Base-by-base conservation (phyloP, 2,329 filamentous ascomycete genomes). In the Pseudonectria buxi region DNA sequence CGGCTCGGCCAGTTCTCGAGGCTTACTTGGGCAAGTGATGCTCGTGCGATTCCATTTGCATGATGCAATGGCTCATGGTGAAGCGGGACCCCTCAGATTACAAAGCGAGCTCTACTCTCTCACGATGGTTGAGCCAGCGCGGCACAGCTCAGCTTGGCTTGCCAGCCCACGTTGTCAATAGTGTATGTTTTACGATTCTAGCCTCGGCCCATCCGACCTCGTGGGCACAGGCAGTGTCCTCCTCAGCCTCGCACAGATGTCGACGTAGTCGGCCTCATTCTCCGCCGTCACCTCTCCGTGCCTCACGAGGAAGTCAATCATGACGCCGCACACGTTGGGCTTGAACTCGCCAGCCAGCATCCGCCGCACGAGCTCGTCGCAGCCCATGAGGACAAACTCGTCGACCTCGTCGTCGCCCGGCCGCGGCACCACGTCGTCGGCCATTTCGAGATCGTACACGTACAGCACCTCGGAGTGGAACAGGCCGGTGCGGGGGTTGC, bases 241-340 rank as follows among this genome's bases (percentile, higher is more conserved):
- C 47, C 64, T 61, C 43, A 74, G 42, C 24, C 69, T 56, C 35
- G 53, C 57, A 28, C 61, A 61, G 41, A 94, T 83, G 57, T 87
- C 80, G 30, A 83, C 64, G 54, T 82, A 92, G 45, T 85, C 72
- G 35, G 64, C 65, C 62, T 94, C 86, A 37, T 78, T 81, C 54
- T 86, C 84, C 1, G 73, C 61, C 2, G 78, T 89, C 40, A 94
- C 54, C 32, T 86, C 67, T 0, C 84, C 84, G 57, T 88, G 86
- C 15, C 87, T 65, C 30, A 94, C 65, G 49, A 94, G 77, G 57
- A 94, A 94, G 52, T 94, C 86, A 31, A 92, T 68, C 64, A 90
- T 67, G 31, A 90, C 80, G 22, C 83, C 55, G 16, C 83, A 80
- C 49, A 86, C 87, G 51, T 94, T 92, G 0, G 87, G 82, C 67